Evolutionary conservation across 2,329 filamentous ascomycete genomes (phyloP).

Genomic region (Coleophoma cylindrospora): DNA sequence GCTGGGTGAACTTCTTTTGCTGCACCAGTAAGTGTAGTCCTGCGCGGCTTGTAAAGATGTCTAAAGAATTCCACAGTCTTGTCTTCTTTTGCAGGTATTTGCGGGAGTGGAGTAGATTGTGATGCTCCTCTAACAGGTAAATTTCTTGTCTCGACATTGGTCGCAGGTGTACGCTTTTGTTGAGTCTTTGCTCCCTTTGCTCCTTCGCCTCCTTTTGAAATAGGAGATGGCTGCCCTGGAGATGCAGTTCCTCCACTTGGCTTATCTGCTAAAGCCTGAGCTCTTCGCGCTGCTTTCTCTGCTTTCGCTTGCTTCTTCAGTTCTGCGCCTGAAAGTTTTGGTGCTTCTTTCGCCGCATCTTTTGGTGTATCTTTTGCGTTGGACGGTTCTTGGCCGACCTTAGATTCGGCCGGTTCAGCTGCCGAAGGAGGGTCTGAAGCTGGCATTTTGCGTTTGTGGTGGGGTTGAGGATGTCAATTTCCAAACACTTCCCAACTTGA

Average conservation of each 20-base stretch:
- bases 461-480: no score
- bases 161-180: conserved; percentile 25
- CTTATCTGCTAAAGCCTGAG: conserved; percentile 41
- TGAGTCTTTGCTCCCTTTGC: conserved; percentile 31
- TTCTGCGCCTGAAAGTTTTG: conserved; percentile 68
- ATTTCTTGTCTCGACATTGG: conserved; percentile 20
- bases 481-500: no score
- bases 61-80: conserved; percentile 75
- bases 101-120: conserved; percentile 26
- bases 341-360: conserved; percentile 19
- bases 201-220: conserved; percentile 19
- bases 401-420: conserved; percentile 5
- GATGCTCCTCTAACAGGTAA: conserved; percentile 19
- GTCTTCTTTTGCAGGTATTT: conserved; percentile 50
- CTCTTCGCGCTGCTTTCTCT: conserved; percentile 81
- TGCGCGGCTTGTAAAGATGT: conserved; percentile 74
- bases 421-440: conserved; percentile 12
- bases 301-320: conserved; percentile 84
- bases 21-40: conserved; percentile 53
- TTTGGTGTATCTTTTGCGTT: neutral
- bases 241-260: conserved; percentile 29
- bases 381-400: conserved; percentile 1
- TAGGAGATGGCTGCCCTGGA: conserved; percentile 11
- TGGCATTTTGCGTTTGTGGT: conserved; percentile 7
- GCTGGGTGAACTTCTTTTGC: conserved; percentile 77